A percentile compares a stretch with the other conserved stretches of the same genome.
Conservation (phyloP, 106 monocot species). For the Triglochin maritima region DNA sequence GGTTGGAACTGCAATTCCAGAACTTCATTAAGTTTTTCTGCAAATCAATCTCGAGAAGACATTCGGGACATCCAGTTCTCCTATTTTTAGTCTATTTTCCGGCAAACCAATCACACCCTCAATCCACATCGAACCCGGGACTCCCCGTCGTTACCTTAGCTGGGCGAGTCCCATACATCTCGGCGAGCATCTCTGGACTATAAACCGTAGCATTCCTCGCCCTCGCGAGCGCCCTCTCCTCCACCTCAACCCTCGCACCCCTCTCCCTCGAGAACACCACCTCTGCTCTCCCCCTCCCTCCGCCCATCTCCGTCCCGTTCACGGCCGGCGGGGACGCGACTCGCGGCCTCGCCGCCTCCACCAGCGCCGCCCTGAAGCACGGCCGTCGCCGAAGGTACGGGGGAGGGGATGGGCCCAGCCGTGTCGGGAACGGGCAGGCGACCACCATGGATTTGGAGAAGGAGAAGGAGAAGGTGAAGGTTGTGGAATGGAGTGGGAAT, state of each 20-base stretch:
- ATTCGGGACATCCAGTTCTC: too few relatives aligned
- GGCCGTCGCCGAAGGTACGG: background rate
- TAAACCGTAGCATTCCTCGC: conserved; percentile 52
- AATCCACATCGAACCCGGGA: too few relatives aligned
- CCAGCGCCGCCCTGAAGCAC: conserved; percentile 13
- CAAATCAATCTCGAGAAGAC: too few relatives aligned
- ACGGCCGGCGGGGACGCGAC: background rate
- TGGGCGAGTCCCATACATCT: conserved; percentile 56
- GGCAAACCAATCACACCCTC: too few relatives aligned
- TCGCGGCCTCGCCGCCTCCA: conserved; percentile 9
- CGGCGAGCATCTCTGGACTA: conserved; percentile 53
- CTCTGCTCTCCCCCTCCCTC: conserved; percentile 1
- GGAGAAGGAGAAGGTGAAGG: background rate
- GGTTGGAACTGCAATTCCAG: too few relatives aligned
- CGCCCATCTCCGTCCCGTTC: background rate
- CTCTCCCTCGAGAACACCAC: conserved; percentile 21
- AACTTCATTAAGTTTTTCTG: too few relatives aligned
- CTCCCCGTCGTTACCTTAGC: conserved; percentile 33
- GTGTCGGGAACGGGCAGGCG: background rate
- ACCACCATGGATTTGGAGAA: background rate
- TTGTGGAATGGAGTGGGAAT: background rate
- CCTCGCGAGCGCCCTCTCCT: conserved; percentile 66
- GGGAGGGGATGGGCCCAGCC: background rate
- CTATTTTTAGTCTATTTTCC: too few relatives aligned
- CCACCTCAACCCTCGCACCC: conserved; percentile 68